Evolutionary conservation across 768 basidiomycete species (phyloP).

Genomic region (Auricularia sp.): DNA sequence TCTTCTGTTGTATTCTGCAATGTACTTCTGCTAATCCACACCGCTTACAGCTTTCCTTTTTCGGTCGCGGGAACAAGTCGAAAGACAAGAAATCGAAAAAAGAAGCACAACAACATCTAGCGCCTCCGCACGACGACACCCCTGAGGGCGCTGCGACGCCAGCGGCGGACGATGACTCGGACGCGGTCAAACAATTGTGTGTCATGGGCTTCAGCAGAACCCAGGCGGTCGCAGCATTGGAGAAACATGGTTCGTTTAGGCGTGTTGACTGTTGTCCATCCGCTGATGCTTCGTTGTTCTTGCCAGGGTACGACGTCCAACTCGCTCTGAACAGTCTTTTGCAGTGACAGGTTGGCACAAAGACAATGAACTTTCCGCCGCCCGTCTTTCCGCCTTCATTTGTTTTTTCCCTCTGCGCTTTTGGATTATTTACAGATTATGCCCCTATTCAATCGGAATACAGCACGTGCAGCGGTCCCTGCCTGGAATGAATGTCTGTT

Average conservation of each 20-base stretch:
- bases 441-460: neutral
- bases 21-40: constrained; percentile 2
- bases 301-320: constrained; percentile 2
- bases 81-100: constrained; percentile 27
- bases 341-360: neutral
- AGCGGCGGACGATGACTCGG: constrained; percentile 59
- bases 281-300: neutral
- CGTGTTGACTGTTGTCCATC: neutral
- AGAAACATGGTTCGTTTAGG: constrained; percentile 49
- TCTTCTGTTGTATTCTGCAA: neutral
- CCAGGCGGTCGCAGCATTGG: constrained; percentile 76
- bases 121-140: constrained; percentile 35
- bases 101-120: constrained; percentile 15
- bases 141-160: constrained; percentile 34
- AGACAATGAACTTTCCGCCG: neutral
- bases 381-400: neutral
- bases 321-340: constrained; percentile 1
- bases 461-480: neutral
- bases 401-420: neutral
- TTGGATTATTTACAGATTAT: neutral
- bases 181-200: constrained; percentile 67
- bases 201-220: constrained; percentile 85
- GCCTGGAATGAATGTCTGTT: neutral
- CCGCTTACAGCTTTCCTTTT: constrained; percentile 43
- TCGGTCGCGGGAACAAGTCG: constrained; percentile 60